These are phyloP conservation scores for Fusarium nisikadoi DNA, from an alignment of 2,329 filamentous ascomycete genomes.

Conservation along the genomic window DNA sequence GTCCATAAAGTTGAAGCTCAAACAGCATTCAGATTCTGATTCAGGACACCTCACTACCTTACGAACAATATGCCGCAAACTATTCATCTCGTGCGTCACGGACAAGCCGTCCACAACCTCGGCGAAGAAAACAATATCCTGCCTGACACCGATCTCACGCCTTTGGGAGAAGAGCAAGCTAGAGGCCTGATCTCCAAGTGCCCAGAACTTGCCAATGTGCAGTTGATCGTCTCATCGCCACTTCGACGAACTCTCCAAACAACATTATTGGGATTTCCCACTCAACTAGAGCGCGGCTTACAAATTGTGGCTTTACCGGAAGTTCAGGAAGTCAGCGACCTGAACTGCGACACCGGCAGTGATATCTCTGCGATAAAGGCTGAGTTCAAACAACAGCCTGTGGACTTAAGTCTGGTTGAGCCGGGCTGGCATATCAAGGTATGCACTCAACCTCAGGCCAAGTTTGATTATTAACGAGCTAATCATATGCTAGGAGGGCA, in stretches of 20 bases:
- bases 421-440: neutral
- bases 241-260: neutral
- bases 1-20: rapidly evolving
- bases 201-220: neutral
- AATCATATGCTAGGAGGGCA: neutral
- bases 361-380: neutral
- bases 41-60: rapidly evolving
- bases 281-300: neutral
- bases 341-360: neutral
- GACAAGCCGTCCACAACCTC: neutral
- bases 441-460: rapidly evolving
- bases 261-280: neutral
- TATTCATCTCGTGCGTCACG: neutral
- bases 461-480: rapidly evolving
- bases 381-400: neutral
- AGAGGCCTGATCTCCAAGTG: neutral
- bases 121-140: neutral
- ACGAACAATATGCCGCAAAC: neutral
- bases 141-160: neutral
- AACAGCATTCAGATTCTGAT: rapidly evolving
- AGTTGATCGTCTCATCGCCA: neutral
- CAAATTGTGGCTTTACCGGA: neutral
- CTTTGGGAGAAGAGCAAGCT: neutral
- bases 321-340: neutral
- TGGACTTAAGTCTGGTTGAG: neutral